Conservation (phyloP, 305 asterid species). For the Rubia peregrina region DNA sequence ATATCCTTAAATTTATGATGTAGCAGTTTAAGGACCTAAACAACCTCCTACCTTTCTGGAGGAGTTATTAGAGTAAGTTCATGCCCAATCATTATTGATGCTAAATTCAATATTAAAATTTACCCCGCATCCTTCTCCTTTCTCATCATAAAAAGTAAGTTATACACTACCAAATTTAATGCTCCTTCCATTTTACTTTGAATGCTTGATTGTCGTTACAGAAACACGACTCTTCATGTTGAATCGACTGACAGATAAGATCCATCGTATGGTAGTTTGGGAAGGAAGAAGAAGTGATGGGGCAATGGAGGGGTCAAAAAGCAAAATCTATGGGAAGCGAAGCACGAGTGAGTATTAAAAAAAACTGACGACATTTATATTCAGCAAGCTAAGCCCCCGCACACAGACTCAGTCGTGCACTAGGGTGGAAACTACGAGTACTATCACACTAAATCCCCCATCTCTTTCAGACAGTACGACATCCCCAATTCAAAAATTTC, state of each 20-base stretch:
- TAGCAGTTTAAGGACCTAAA: too few species aligned
- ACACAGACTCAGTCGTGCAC: background rate
- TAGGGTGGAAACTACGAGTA: slow-evolving; percentile 1
- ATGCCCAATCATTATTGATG: too few species aligned
- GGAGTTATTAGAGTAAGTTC: too few species aligned
- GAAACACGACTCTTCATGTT: background rate
- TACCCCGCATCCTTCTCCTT: too few species aligned
- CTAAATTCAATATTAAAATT: too few species aligned
- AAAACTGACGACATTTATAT: background rate
- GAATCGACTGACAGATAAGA: background rate
- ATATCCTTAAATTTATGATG: too few species aligned
- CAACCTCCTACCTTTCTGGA: too few species aligned
- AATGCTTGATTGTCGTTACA: background rate
- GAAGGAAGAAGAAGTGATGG: background rate
- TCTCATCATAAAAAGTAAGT: too few species aligned
- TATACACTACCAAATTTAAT: background rate
- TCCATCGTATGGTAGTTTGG: background rate
- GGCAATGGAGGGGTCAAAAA: background rate
- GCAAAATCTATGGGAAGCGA: background rate
- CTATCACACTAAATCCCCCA: background rate
- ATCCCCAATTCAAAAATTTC: slow-evolving; percentile 2
- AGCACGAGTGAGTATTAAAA: background rate
- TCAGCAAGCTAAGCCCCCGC: background rate
- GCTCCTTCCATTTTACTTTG: background rate
- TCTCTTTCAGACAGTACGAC: background rate